Evolutionary conservation across 768 basidiomycete species (phyloP), one percentile per base, ranked within the genome.

Genomic region (Lactarius evosmus): DNA sequence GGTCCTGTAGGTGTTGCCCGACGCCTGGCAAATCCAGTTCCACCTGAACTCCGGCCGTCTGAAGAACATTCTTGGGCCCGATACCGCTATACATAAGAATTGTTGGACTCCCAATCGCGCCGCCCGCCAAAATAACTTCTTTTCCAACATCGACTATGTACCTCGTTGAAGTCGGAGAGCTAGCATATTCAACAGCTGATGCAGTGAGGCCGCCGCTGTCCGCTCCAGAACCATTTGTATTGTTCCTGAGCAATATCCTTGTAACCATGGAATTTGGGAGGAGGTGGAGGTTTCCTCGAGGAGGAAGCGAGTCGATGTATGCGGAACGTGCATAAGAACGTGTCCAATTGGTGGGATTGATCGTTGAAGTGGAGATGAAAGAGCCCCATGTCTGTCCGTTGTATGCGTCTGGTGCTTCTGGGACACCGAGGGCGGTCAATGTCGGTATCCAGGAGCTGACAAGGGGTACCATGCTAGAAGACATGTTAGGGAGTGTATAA

Each of bases 241-340:
- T 60, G 57, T 69, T 70, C 62, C 72, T 70, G 65, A 84, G 83
- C 29, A 82, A 65, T 44, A 85, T 74, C 27, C 80, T 77, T 2
- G 86, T 82, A 59, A 87, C 88, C 7, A 84, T 86, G 16, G 81
- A 77, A 59, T 83, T 82, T 9, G 82, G 75, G 27, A 89, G 77
- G 64, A 91, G 81, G 69, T 84, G 81, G 44, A 89, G 79, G 70
- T 89, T 89, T 60, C 78, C 61, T 50, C 86, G 82, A 25, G 84
- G 80, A 0, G 86, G 83, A 1, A 87, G 77, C 4, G 83, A 78
- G 72, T 88, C 87, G 72, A 87, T 83, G 76, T 87, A 87, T 3
- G 78, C 82, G 0, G 85, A 80, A 62, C 83, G 79, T n/a, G 86
- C 78, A 74, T 87, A 87, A 1, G 83, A 85, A 52, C 87, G 80